phyloP scores from a whole-genome alignment of 2,329 filamentous ascomycete species.

The Epicoccum sorghinum region DNA sequence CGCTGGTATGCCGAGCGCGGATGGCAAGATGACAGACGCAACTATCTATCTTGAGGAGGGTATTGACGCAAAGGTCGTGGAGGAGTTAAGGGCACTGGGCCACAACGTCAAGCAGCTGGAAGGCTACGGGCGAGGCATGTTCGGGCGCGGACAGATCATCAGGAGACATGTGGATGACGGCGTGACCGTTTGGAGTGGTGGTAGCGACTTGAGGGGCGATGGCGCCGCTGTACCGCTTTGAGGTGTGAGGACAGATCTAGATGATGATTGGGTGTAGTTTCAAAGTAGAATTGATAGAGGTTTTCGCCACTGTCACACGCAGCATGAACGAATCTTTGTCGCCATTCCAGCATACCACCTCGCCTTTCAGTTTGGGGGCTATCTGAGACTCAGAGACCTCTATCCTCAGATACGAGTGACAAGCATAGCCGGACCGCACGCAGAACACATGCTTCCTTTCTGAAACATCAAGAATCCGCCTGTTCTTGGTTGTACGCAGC shows the following conservation, averaged over 20 bases:
- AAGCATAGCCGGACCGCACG: too few relatives aligned
- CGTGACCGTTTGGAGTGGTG: constrained; percentile 79
- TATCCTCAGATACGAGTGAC: too few relatives aligned
- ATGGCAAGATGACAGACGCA: constrained; percentile 63
- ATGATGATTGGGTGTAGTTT: too few relatives aligned
- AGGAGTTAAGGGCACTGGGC: constrained; percentile 71
- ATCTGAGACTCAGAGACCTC: too few relatives aligned
- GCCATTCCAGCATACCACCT: too few relatives aligned
- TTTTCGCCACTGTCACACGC: too few relatives aligned
- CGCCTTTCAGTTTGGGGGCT: too few relatives aligned
- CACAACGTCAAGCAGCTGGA: constrained; percentile 73
- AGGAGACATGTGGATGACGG: constrained; percentile 78
- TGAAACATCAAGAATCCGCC: too few relatives aligned
- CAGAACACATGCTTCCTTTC: too few relatives aligned
- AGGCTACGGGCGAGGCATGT: constrained; percentile 71
- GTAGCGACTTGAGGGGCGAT: constrained; percentile 87
- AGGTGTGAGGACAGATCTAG: constrained; percentile 10
- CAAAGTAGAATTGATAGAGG: too few relatives aligned
- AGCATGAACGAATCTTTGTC: too few relatives aligned
- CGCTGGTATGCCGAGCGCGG: constrained; percentile 68
- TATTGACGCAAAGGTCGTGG: constrained; percentile 70
- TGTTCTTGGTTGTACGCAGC: too few relatives aligned
- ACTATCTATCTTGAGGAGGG: constrained; percentile 84
- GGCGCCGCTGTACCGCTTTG: constrained; percentile 66
- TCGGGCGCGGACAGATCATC: constrained; percentile 89